These are phyloP conservation scores for Russula ochroleuca DNA, from an alignment of 768 basidiomycete species.

Conservation along the genomic window DNA sequence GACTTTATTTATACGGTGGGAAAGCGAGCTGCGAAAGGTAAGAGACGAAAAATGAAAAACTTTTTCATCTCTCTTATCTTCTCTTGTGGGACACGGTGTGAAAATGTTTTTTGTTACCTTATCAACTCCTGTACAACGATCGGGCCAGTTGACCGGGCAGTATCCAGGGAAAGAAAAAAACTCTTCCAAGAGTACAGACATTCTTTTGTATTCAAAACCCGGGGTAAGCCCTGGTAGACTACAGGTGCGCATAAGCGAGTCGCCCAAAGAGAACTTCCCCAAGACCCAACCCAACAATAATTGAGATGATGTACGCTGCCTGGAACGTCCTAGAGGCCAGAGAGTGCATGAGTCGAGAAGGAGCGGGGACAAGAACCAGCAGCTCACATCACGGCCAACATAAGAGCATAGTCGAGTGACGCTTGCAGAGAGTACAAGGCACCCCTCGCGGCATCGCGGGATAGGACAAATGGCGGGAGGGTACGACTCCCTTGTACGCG, in stretches of 20 bases:
- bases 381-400: constrained; percentile 77
- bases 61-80: constrained; percentile 15
- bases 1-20: neutral
- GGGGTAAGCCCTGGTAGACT: neutral
- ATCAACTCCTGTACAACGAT: too few species aligned
- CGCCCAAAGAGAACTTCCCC: constrained; percentile 74
- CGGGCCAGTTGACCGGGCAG: neutral
- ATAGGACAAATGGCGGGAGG: constrained; percentile 58
- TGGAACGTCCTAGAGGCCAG: constrained; percentile 68
- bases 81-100: neutral
- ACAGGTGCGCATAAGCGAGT: constrained; percentile 33
- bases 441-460: constrained; percentile 70
- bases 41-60: constrained; percentile 12
- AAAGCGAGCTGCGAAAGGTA: neutral
- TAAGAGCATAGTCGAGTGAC: constrained; percentile 61
- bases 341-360: constrained; percentile 19
- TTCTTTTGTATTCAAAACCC: neutral
- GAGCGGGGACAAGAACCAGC: constrained; percentile 3
- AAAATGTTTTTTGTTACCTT: neutral
- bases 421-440: constrained; percentile 59
- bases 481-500: constrained; percentile 34
- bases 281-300: constrained; percentile 63
- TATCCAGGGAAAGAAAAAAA: neutral
- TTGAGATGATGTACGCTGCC: constrained; percentile 67
- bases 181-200: neutral